phyloP scores from a whole-genome alignment of 495 filamentous ascomycete species.

The Neurospora intermedia region DNA sequence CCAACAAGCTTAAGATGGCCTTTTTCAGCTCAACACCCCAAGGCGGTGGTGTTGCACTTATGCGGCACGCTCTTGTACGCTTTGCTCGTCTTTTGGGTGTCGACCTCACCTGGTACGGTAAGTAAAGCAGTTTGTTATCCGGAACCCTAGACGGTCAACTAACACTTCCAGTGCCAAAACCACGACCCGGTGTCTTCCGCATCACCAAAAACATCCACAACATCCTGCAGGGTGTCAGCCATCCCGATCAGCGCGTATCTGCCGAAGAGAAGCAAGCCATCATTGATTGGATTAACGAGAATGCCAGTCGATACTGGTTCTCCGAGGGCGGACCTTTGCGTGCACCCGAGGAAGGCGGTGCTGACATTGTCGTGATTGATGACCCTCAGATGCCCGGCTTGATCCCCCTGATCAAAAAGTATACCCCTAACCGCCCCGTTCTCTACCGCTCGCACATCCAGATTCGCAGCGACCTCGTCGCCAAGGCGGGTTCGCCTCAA shows the following conservation, averaged over 20 bases:
- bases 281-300: conserved; percentile 65
- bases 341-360: conserved; percentile 59
- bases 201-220: conserved; percentile 91
- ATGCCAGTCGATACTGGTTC: conserved; percentile 71
- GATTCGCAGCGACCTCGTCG: conserved; percentile 64
- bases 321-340: conserved; percentile 55
- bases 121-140: conserved; percentile 7
- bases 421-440: conserved; percentile 64
- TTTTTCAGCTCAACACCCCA: conserved; percentile 84
- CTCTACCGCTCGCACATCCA: conserved; percentile 81
- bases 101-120: conserved; percentile 64
- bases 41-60: conserved; percentile 78
- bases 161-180: conserved; percentile 57
- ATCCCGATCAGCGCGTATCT: conserved; percentile 49
- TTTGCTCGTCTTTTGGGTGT: conserved; percentile 60
- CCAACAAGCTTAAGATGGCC: conserved; percentile 58
- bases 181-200: conserved; percentile 72
- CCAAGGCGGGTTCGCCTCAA: conserved; percentile 52
- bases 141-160: conserved; percentile 33
- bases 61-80: conserved; percentile 75
- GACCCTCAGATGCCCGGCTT: conserved; percentile 84
- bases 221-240: conserved; percentile 74
- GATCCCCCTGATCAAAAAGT: conserved; percentile 63
- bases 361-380: conserved; percentile 71
- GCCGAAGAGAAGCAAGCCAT: conserved; percentile 49